Conservation (phyloP, 1,284 basidiomycete species). For the Trichosporon asahii region DNA sequence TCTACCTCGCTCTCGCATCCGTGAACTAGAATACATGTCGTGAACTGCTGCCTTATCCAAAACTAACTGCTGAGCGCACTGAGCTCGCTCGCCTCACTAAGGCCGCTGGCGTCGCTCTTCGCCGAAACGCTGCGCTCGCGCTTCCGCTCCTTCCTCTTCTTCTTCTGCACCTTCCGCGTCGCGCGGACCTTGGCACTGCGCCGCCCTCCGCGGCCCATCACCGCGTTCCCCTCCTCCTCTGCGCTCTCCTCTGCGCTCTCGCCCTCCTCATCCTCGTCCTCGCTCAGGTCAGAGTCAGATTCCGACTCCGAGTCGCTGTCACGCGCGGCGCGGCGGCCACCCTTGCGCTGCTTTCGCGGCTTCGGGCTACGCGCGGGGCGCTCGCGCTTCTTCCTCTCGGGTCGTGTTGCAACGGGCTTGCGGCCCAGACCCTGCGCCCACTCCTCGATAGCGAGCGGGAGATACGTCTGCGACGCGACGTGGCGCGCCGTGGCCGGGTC, state of each 20-base stretch:
- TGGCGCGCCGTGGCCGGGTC: slow-evolving; percentile 30
- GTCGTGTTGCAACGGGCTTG: slow-evolving; percentile 16
- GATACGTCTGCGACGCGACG: slow-evolving; percentile 32
- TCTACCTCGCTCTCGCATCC: not conserved
- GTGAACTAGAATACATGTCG: slow-evolving; percentile 4
- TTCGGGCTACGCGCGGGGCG: not conserved
- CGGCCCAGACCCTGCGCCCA: slow-evolving; percentile 31
- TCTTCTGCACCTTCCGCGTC: not conserved
- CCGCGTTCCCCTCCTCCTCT: slow-evolving; percentile 27
- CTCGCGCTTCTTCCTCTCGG: slow-evolving; percentile 13
- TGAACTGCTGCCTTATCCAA: not conserved
- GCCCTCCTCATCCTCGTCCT: slow-evolving; percentile 23
- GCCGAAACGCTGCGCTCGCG: not conserved
- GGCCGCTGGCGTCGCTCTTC: not conserved
- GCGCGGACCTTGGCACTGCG: slow-evolving; percentile 45
- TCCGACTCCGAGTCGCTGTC: slow-evolving; percentile 20
- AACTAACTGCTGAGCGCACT: slow-evolving; percentile 1
- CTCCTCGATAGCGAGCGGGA: slow-evolving; percentile 32
- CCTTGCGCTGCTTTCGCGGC: slow-evolving; percentile 10
- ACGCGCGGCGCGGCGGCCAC: not conserved
- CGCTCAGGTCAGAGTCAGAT: slow-evolving; percentile 26
- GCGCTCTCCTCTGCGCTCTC: slow-evolving; percentile 16
- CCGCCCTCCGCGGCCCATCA: slow-evolving; percentile 42
- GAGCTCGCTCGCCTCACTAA: not conserved
- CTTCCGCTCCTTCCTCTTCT: not conserved